These are phyloP conservation scores for Stephanocyclus meneghinianus DNA, from an alignment of 352 stramenopile genomes.

Conservation along the genomic window DNA sequence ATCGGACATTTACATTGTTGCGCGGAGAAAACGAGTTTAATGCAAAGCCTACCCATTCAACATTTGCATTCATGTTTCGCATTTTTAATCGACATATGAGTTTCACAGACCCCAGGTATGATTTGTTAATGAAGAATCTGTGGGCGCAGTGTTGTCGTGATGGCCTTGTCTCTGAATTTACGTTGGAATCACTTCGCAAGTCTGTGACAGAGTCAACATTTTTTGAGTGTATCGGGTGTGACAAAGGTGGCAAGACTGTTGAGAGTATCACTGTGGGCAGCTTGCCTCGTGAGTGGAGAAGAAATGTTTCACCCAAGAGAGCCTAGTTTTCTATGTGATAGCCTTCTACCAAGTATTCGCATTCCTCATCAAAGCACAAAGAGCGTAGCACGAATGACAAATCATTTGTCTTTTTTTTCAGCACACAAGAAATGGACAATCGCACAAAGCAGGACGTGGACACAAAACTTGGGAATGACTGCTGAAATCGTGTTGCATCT, in stretches of 20 bases:
- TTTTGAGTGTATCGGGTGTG: conserved; percentile 35
- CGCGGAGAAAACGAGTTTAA: conserved; percentile 35
- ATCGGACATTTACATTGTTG: conserved; percentile 38
- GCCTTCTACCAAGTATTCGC: too few relatives aligned
- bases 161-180: conserved; percentile 46
- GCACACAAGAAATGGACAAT: too few relatives aligned
- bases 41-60: conserved; percentile 33
- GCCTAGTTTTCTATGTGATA: not conserved
- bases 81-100: conserved; percentile 48
- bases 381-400: too few relatives aligned
- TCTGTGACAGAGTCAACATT: conserved; percentile 43
- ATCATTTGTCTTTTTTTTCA: too few relatives aligned
- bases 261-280: conserved; percentile 27
- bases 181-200: conserved; percentile 35
- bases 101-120: conserved; percentile 42
- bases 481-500: too few relatives aligned
- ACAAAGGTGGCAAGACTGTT: conserved; percentile 19
- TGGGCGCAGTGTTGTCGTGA: conserved; percentile 42
- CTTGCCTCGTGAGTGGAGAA: conserved; percentile 35
- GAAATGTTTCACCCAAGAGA: conserved; percentile 30
- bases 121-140: conserved; percentile 31
- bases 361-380: too few relatives aligned
- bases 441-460: too few relatives aligned
- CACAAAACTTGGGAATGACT: too few relatives aligned
- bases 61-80: conserved; percentile 48